Percentiles rank a stretch among this genome's conserved stretches.
Evolutionary conservation across 352 stramenopile genomes (phyloP).

Genomic region (Thraustochytrium striatum): DNA sequence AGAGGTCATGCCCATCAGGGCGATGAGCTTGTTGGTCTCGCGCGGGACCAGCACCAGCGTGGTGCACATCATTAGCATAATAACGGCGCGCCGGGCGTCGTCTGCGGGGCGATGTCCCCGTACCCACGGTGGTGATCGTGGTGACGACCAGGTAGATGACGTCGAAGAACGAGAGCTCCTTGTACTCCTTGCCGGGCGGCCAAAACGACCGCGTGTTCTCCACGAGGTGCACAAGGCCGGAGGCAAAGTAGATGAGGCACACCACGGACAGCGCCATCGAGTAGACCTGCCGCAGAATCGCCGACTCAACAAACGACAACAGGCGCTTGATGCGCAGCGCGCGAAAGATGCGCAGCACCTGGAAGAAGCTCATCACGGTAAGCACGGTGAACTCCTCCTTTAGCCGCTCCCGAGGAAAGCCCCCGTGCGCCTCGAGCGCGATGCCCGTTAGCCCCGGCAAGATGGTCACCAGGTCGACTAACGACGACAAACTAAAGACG

Average conservation of each 20-base stretch:
- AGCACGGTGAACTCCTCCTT: neutral
- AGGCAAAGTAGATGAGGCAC: slow-evolving; percentile 45
- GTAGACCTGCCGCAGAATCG: slow-evolving; percentile 35
- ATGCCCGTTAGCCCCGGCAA: neutral
- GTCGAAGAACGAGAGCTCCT: slow-evolving; percentile 61
- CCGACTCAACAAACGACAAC: slow-evolving; percentile 22
- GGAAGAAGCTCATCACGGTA: slow-evolving; percentile 8
- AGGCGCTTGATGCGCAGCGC: slow-evolving; percentile 3
- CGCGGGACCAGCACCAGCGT: slow-evolving; percentile 71
- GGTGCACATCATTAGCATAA: slow-evolving; percentile 66
- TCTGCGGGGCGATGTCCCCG: slow-evolving; percentile 67
- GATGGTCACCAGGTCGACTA: slow-evolving; percentile 36
- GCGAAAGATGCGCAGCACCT: slow-evolving; percentile 35
- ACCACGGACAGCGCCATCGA: slow-evolving; percentile 24
- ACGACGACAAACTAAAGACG: neutral
- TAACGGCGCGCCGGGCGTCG: slow-evolving; percentile 63
- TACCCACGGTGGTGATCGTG: slow-evolving; percentile 75
- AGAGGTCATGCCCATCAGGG: slow-evolving; percentile 58
- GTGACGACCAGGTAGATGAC: slow-evolving; percentile 75
- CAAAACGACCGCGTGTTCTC: slow-evolving; percentile 15
- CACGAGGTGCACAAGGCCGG: slow-evolving; percentile 41
- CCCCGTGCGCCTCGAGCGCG: neutral
- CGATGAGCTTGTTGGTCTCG: slow-evolving; percentile 73
- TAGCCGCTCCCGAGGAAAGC: neutral
- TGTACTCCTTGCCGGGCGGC: neutral